phyloP scores from a whole-genome alignment of 495 filamentous ascomycete species.

The Thermochaetoides thermophila region DNA sequence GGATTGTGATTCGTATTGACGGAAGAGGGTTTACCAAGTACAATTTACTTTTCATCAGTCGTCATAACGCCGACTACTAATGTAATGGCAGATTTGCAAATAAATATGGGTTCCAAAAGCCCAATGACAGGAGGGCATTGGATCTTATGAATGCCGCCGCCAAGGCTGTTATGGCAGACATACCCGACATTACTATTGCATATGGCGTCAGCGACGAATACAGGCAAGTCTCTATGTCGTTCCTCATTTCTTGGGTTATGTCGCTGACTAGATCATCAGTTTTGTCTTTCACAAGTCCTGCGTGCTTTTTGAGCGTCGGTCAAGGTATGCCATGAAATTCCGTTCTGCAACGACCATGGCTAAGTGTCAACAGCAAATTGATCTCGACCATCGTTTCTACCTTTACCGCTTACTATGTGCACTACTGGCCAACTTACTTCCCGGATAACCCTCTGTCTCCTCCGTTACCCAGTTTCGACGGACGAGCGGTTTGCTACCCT shows the following conservation, averaged over 20 bases:
- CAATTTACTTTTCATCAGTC: slow-evolving; percentile 5
- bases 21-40: slow-evolving; percentile 87
- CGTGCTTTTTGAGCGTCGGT: slow-evolving; percentile 71
- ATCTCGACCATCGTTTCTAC: slow-evolving; percentile 80
- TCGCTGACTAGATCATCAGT: slow-evolving; percentile 27
- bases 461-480: slow-evolving; percentile 81
- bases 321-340: slow-evolving; percentile 37
- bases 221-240: slow-evolving; percentile 35
- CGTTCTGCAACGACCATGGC: not conserved
- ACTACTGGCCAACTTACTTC: slow-evolving; percentile 68
- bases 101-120: slow-evolving; percentile 76
- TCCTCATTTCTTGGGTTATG: too few species aligned
- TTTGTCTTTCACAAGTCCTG: slow-evolving; percentile 78
- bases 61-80: not conserved
- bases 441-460: slow-evolving; percentile 48
- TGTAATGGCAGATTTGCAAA: slow-evolving; percentile 46
- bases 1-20: slow-evolving; percentile 86
- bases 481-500: slow-evolving; percentile 78
- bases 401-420: slow-evolving; percentile 83
- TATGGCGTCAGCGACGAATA: slow-evolving; percentile 94
- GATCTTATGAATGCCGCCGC: slow-evolving; percentile 93
- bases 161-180: slow-evolving; percentile 61
- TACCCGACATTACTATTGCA: slow-evolving; percentile 71
- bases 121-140: slow-evolving; percentile 76
- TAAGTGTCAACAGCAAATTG: slow-evolving; percentile 50